Evolutionary conservation across 805 yeast genomes (phyloP), one percentile per base, ranked within the genome.

Genomic region (Saturnispora bothae): DNA sequence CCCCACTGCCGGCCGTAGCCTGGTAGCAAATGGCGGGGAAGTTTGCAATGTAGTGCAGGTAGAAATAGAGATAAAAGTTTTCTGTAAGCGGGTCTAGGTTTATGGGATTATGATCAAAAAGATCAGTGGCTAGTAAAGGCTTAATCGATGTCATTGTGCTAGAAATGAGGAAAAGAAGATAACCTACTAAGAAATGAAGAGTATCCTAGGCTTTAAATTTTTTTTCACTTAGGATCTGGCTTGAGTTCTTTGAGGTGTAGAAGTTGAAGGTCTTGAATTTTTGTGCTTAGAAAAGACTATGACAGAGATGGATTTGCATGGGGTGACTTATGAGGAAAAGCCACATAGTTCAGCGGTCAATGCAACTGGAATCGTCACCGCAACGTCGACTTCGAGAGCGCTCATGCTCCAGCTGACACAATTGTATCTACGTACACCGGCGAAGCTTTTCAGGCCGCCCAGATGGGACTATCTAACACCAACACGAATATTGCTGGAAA

Each of bases 11-110:
- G n/a, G 59, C 55, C 2, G 49, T 49, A 9, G 88, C 73, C 54
- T 85, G 81, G 71, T 86, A 89, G 59, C 86, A 81, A 33, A 92
- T 63, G 25, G 85, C 69, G 5, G 98, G 97, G 96, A 96, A 88
- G 37, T 73, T 68, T 7, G 76, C 68, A 39, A 92, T 64, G 51
- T 92, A 92, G 48, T 84, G 84, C 14, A 83, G 69, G 54, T 92
- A 92, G 55, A 86, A 92, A 34, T 76, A 78, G 6, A 83, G 57
- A 32, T 86, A 79, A 63, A 83, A 92, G 61, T 89, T 92, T 52
- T 92, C 98, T 0, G 98, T 92, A 38, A 92, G 67, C 1, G 82
- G 80, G 51, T 92, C 98, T 16, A 92, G 60, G 54, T 92, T 92
- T 34, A 88, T 76, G 4, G 81, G 61, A 51, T 83, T 83, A 36